Base-by-base conservation (phyloP, 169 alveolate species). In the Plasmodium reichenowi region DNA sequence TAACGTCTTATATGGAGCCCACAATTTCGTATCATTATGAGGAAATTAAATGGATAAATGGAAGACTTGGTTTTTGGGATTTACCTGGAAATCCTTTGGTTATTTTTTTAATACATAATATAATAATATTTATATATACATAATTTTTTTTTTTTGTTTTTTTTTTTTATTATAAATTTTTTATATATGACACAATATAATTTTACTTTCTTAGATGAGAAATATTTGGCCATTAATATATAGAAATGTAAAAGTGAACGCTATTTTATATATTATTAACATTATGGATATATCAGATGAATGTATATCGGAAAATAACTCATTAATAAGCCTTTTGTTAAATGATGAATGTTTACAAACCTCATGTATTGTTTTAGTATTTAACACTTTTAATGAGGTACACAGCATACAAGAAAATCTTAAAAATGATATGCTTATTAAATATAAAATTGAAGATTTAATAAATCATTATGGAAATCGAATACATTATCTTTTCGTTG, bases 231-330 rank as follows among this genome's bases (percentile, higher is more conserved):
- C 58, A 83, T 60, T 83, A 32, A 83, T 83, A 54, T 83, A 83
- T 29, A 43, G 91, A 63, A 83, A 83, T 32, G 85, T 83, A 38
- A 67, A 68, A 45, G 91, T 68, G 54, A 83, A 83, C 56, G 91
- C 91, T 20, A 71, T 83, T 38, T 83, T 83, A 45, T 83, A 83
- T 29, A 64, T 83, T 70, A 71, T 83, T n/a, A 83, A 83, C 54
- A 83, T 83, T 38, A 83, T 83, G 91, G 91, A 83, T 50, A 83
- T 71, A 83, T 83, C 91, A 3, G 91, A 83, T 70, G 91, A 83
- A 83, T 10, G 32, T 20, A 38, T 68, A 29, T 10, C 86, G 4
- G 91, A 83, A 24, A 83, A 83, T 29, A 83, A 83, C 29, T 17
- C 60, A 56, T 64, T 56, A 26, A 83, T 83, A 70, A 83, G 86